Evolutionary conservation across 441 rosid genomes (phyloP).

Genomic region (Oxalis stricta): DNA sequence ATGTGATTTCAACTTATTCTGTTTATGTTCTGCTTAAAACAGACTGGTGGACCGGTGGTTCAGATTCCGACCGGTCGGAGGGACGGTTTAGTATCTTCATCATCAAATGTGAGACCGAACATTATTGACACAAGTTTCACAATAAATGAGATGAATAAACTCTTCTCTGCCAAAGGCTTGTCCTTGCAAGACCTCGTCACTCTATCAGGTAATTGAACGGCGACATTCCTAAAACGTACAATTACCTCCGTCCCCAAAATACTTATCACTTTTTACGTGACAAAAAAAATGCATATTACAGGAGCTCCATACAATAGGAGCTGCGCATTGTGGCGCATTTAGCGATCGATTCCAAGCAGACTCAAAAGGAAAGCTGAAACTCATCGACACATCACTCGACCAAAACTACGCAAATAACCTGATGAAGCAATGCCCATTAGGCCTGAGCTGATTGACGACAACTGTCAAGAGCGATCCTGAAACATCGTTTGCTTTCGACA

Average conservation of each 20-base stretch:
- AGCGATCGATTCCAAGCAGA: conserved; percentile 44
- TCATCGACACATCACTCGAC: conserved; percentile 48
- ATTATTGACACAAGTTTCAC: conserved; percentile 70
- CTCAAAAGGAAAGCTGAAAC: conserved; percentile 40
- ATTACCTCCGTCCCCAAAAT: too few relatives aligned
- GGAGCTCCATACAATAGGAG: conserved; percentile 87
- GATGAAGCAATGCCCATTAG: conserved; percentile 39
- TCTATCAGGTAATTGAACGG: conserved; percentile 84
- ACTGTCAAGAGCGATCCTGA: conserved; percentile 61
- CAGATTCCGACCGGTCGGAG: conserved; percentile 48
- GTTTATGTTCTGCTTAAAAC: too few relatives aligned
- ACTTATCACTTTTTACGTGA: too few relatives aligned
- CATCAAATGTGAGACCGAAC: conserved; percentile 54
- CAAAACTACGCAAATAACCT: conserved; percentile 39
- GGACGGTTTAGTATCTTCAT: conserved; percentile 38
- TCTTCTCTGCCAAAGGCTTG: conserved; percentile 63
- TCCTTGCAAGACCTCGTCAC: conserved; percentile 59
- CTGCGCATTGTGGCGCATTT: conserved; percentile 73
- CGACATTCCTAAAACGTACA: too few relatives aligned
- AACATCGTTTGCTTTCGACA: conserved; percentile 52
- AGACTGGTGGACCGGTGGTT: conserved; percentile 48
- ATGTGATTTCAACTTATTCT: too few relatives aligned
- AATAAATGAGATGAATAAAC: conserved; percentile 44
- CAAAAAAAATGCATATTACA: too few relatives aligned
- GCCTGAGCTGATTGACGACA: conserved; percentile 25